phyloP scores from a whole-genome alignment of 2,329 filamentous ascomycete genomes.

The Fusarium musae region DNA sequence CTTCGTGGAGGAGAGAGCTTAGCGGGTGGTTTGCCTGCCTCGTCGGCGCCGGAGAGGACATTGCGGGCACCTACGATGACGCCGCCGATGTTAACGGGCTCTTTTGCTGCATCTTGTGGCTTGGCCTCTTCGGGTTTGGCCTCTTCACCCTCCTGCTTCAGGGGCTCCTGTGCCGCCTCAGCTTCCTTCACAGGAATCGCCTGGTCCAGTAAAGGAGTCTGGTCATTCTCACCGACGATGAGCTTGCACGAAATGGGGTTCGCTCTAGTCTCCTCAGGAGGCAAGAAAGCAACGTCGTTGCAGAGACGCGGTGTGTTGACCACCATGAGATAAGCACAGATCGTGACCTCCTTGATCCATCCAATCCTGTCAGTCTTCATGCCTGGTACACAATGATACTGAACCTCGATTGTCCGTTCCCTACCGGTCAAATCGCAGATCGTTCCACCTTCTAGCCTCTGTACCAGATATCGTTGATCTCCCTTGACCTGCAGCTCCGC shows the following conservation, averaged over 20 bases:
- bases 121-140: background rate
- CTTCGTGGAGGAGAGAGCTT: conserved; percentile 59
- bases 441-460: conserved; percentile 82
- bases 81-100: conserved; percentile 61
- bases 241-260: conserved; percentile 81
- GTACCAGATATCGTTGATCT: conserved; percentile 86
- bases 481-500: conserved; percentile 83
- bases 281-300: conserved; percentile 85
- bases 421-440: conserved; percentile 86
- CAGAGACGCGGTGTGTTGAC: conserved; percentile 90
- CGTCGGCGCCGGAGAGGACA: conserved; percentile 58
- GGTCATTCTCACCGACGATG: conserved; percentile 66
- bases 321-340: conserved; percentile 93
- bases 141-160: conserved; percentile 21
- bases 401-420: conserved; percentile 85
- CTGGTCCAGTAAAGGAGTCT: conserved; percentile 51
- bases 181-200: conserved; percentile 46
- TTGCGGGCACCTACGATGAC: conserved; percentile 63
- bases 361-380: conserved; percentile 79
- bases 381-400: conserved; percentile 82
- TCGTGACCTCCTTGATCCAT: conserved; percentile 93
- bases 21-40: conserved; percentile 59
- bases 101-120: conserved; percentile 47
- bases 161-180: conserved; percentile 12
- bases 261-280: conserved; percentile 79